A percentile compares a stretch with the other conserved stretches of the same genome.
Evolutionary conservation across 1,284 basidiomycete genomes (phyloP).

Genomic region (Trametes hirsuta): DNA sequence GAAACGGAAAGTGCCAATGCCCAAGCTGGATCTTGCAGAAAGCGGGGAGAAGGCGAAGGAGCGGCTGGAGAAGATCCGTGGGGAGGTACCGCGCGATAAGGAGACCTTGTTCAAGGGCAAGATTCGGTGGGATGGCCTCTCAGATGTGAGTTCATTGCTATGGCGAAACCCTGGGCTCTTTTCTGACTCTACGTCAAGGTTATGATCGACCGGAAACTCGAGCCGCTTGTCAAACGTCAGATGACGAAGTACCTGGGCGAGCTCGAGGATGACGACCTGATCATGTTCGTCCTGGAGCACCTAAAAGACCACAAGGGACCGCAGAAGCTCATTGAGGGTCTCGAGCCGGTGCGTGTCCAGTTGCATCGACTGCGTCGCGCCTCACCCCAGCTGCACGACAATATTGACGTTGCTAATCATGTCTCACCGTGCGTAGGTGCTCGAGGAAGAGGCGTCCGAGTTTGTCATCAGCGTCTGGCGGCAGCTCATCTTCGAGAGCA

Average conservation of each 20-base stretch:
- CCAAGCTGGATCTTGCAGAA: constrained; percentile 87
- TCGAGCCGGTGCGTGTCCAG: constrained; percentile 77
- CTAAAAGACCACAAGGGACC: constrained; percentile 84
- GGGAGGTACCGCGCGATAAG: constrained; percentile 70
- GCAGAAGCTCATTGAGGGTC: constrained; percentile 79
- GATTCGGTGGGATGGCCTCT: constrained; percentile 86
- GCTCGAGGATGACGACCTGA: constrained; percentile 85
- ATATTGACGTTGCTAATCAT: constrained; percentile 3
- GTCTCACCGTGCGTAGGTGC: constrained; percentile 54
- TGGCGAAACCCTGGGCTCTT: background rate
- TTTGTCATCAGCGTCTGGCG: constrained; percentile 82
- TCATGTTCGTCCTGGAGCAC: constrained; percentile 89
- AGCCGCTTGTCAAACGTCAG: constrained; percentile 75
- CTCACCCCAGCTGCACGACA: background rate
- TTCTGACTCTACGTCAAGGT: constrained; percentile 44
- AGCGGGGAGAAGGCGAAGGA: constrained; percentile 76
- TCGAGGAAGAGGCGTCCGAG: constrained; percentile 85
- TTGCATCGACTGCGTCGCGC: background rate
- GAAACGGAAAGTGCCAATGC: constrained; percentile 79
- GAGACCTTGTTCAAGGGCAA: constrained; percentile 77
- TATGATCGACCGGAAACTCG: constrained; percentile 80
- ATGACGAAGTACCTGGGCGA: constrained; percentile 88
- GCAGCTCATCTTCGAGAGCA: constrained; percentile 89
- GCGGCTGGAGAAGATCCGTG: constrained; percentile 73
- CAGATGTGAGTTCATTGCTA: constrained; percentile 62